phyloP scores from a whole-genome alignment of 2,329 filamentous ascomycete genomes.

The Alternaria ventricosa region DNA sequence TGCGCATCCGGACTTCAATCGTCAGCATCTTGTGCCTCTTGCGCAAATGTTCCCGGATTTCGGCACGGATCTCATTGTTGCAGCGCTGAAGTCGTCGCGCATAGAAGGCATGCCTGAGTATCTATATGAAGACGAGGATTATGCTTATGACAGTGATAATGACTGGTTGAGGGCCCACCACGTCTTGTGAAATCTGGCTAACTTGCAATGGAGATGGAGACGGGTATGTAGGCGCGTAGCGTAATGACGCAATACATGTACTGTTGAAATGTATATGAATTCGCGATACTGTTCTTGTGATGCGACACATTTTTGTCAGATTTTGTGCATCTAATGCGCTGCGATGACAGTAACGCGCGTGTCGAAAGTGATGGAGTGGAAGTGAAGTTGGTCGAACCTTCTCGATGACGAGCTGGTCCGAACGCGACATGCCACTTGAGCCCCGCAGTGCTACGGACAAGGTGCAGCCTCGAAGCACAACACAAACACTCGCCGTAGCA shows the following conservation, averaged over 20 bases:
- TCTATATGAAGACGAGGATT: not conserved
- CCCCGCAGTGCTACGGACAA: slow-evolving; percentile 19
- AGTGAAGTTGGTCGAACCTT: slow-evolving; percentile 34
- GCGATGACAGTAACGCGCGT: not conserved
- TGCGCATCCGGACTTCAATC: not conserved
- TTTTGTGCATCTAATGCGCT: too few species aligned
- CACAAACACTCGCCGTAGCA: slow-evolving; percentile 12
- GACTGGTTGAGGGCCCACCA: not conserved
- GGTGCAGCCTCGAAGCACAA: slow-evolving; percentile 20
- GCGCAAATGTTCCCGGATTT: not conserved
- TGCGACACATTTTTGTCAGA: not conserved
- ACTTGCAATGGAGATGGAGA: not conserved
- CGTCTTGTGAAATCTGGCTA: not conserved
- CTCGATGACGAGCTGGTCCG: slow-evolving; percentile 20
- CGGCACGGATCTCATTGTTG: not conserved
- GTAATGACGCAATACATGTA: not conserved
- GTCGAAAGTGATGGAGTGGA: not conserved
- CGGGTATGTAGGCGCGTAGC: not conserved
- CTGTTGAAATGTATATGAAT: not conserved
- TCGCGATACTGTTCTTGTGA: not conserved
- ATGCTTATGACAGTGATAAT: not conserved
- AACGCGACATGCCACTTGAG: slow-evolving; percentile 22
- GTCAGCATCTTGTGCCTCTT: not conserved
- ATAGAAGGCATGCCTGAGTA: not conserved
- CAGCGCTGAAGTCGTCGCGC: not conserved